Conservation (phyloP, 768 basidiomycete genomes). For the Dioszegia hungarica region DNA sequence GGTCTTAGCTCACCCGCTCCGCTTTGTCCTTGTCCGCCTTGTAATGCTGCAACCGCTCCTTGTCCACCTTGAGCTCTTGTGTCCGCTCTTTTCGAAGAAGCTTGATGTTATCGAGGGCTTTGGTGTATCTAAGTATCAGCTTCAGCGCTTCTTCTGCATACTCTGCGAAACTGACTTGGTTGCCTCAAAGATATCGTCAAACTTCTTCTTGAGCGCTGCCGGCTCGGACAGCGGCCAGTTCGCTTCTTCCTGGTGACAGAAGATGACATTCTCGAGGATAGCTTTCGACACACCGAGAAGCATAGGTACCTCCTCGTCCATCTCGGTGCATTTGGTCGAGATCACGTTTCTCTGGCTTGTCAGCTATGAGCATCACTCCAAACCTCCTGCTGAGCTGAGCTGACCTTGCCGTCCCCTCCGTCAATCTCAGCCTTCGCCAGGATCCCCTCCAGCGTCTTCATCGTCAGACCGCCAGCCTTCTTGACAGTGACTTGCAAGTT, state of each 20-base stretch:
- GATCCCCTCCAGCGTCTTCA: slow-evolving; percentile 96
- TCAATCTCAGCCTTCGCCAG: slow-evolving; percentile 67
- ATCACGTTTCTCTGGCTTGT: slow-evolving; percentile 70
- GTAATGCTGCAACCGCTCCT: slow-evolving; percentile 73
- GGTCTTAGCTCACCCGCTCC: slow-evolving; percentile 64
- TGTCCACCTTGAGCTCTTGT: slow-evolving; percentile 86
- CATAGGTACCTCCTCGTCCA: slow-evolving; percentile 89
- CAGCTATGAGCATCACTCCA: not conserved
- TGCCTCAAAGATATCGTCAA: slow-evolving; percentile 98
- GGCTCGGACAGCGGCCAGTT: slow-evolving; percentile 97
- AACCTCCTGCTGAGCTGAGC: slow-evolving; percentile 18
- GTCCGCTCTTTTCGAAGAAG: slow-evolving; percentile 80
- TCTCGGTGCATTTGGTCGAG: slow-evolving; percentile 95
- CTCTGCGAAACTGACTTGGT: slow-evolving; percentile 79
- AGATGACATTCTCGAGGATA: slow-evolving; percentile 98
- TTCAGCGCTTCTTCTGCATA: too few species aligned
- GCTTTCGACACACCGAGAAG: slow-evolving; percentile 93
- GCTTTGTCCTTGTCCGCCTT: slow-evolving; percentile 77
- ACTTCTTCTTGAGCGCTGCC: slow-evolving; percentile 90
- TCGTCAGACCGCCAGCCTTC: slow-evolving; percentile 78
- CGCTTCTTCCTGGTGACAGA: slow-evolving; percentile 98
- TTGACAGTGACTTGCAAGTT: slow-evolving; percentile 89
- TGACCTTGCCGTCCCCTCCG: slow-evolving; percentile 69
- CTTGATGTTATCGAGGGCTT: slow-evolving; percentile 91
- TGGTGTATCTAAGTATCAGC: slow-evolving; percentile 73